A percentile compares a stretch with the other conserved stretches of the same genome.
Evolutionary conservation across 495 filamentous ascomycete genomes (phyloP).

Genomic region (Aspergillus sparsus): DNA sequence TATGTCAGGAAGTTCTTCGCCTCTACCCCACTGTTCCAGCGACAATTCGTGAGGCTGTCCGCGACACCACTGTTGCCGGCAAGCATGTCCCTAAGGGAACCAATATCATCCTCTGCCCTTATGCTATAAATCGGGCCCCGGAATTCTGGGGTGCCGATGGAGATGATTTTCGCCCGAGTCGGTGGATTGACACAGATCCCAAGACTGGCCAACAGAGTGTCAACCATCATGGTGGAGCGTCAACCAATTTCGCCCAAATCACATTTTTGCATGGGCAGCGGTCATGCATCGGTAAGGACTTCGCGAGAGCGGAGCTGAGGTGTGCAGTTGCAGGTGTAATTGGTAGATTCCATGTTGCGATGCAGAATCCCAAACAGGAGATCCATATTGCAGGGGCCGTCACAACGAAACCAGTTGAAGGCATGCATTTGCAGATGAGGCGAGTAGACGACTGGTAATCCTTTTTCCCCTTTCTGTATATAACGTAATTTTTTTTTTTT

Average conservation of each 20-base stretch:
- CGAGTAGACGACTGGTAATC: constrained; percentile 64
- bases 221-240: constrained; percentile 42
- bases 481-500: neutral
- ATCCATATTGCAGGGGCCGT: constrained; percentile 62
- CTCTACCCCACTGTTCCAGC: constrained; percentile 53
- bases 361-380: constrained; percentile 61
- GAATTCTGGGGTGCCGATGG: constrained; percentile 46
- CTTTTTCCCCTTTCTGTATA: neutral
- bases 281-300: constrained; percentile 53
- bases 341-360: constrained; percentile 47
- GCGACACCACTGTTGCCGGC: constrained; percentile 46
- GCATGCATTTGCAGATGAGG: constrained; percentile 62
- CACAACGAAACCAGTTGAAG: constrained; percentile 65
- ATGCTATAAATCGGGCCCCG: constrained; percentile 42
- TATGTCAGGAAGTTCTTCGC: constrained; percentile 53
- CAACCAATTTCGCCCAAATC: constrained; percentile 50
- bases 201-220: constrained; percentile 26
- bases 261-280: constrained; percentile 53
- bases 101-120: constrained; percentile 44
- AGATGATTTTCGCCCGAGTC: constrained; percentile 47
- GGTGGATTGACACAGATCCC: constrained; percentile 50
- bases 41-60: constrained; percentile 50
- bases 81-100: constrained; percentile 49
- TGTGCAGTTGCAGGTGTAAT: constrained; percentile 42
- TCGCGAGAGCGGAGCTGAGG: constrained; percentile 45